Evolutionary conservation across 139 green algal species (phyloP).

Genomic region (Pleodorina starrii): DNA sequence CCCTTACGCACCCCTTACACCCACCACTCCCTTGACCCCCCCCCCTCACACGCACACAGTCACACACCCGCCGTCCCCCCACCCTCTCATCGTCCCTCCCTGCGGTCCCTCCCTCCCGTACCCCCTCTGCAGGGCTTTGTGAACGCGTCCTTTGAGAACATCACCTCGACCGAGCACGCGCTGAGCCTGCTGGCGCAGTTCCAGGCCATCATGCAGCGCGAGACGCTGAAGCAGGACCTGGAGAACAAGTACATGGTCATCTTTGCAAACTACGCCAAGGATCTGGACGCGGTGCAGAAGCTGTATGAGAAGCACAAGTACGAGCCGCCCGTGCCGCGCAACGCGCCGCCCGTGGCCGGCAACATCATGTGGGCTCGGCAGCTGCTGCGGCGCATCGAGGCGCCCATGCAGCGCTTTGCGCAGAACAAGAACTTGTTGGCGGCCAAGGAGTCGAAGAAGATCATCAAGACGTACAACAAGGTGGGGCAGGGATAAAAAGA

Average conservation of each 20-base stretch:
- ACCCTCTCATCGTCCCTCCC: no score
- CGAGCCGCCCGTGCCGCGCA: constrained; percentile 83
- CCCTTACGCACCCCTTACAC: no score
- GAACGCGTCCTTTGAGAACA: constrained; percentile 89
- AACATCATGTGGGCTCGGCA: constrained; percentile 95
- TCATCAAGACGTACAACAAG: constrained; percentile 94
- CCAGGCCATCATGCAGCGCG: constrained; percentile 86
- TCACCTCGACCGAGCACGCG: constrained; percentile 88
- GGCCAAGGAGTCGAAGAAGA: constrained; percentile 90
- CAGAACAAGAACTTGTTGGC: constrained; percentile 86
- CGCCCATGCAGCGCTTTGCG: constrained; percentile 92
- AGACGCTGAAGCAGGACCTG: constrained; percentile 84
- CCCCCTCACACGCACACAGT: no score
- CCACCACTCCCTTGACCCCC: no score
- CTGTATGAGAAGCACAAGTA: constrained; percentile 95
- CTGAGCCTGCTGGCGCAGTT: constrained; percentile 92
- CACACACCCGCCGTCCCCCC: no score
- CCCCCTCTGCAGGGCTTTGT: constrained; percentile 85
- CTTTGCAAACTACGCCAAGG: constrained; percentile 88
- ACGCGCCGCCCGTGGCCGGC: constrained; percentile 87
- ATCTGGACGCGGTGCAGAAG: constrained; percentile 91
- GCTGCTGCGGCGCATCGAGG: constrained; percentile 93
- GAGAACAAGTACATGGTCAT: constrained; percentile 91
- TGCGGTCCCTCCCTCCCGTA: background rate
- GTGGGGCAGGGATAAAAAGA: no score